Percentiles rank a stretch among this genome's conserved stretches.
phyloP scores from a whole-genome alignment of 2,329 filamentous ascomycete species.

The Ceratocystis albifundus region DNA sequence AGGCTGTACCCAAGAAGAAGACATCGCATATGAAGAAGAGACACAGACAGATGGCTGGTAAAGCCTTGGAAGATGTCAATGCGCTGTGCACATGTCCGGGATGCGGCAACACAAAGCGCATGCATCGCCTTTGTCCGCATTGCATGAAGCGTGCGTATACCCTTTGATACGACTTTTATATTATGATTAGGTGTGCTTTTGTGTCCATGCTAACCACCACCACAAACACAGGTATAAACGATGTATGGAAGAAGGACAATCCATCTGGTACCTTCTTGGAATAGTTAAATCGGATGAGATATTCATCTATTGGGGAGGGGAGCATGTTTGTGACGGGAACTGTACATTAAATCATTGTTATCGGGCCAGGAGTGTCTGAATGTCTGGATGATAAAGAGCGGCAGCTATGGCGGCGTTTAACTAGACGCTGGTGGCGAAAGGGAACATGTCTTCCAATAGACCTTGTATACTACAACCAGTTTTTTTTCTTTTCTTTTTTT shows the following conservation, averaged over 20 bases:
- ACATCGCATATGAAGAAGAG: conserved; percentile 93
- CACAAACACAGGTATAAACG: conserved; percentile 23
- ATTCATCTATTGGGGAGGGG: neutral
- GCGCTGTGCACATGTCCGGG: conserved; percentile 77
- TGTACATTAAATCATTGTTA: conserved; percentile 16
- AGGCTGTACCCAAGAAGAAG: conserved; percentile 97
- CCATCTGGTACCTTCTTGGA: conserved; percentile 23
- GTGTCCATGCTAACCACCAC: neutral
- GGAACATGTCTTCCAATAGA: conserved; percentile 8
- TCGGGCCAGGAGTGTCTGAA: neutral
- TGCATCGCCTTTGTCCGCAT: conserved; percentile 76
- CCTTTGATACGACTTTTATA: neutral
- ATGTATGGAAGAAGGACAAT: conserved; percentile 25
- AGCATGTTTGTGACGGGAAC: conserved; percentile 5
- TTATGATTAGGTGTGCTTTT: conserved; percentile 1
- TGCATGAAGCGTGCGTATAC: conserved; percentile 64
- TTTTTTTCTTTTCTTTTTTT: too few relatives aligned
- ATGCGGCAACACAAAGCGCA: conserved; percentile 77
- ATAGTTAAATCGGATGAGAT: conserved; percentile 5
- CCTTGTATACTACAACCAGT: conserved; percentile 21
- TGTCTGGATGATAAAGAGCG: conserved; percentile 3
- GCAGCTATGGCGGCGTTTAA: neutral
- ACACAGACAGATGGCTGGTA: conserved; percentile 87
- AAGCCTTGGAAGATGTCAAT: conserved; percentile 83
- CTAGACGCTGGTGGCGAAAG: neutral